phyloP scores from a whole-genome alignment of 2,329 filamentous ascomycete genomes.

The Geosmithia flava region DNA sequence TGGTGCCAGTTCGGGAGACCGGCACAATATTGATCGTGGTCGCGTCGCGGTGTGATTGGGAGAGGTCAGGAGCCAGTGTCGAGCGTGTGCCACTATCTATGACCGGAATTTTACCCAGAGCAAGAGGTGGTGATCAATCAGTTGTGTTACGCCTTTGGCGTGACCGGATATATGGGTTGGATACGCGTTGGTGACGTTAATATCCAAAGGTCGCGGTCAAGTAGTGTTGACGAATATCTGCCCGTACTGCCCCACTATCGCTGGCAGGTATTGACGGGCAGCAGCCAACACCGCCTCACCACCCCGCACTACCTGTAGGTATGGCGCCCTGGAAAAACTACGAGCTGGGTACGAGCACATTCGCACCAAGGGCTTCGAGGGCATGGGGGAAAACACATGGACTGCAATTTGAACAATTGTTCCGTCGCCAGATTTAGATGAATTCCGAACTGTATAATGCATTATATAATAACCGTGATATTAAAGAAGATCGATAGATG shows the following conservation, averaged over 20 bases:
- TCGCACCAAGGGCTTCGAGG: too few relatives aligned
- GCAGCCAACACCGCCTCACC: background rate
- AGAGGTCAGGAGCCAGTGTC: background rate
- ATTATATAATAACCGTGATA: too few relatives aligned
- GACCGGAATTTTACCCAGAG: background rate
- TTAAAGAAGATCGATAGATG: too few relatives aligned
- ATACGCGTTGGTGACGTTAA: background rate
- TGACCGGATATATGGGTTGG: background rate
- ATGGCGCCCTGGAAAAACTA: background rate
- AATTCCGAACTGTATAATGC: too few relatives aligned
- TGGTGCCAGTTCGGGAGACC: conserved; percentile 2
- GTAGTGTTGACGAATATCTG: background rate
- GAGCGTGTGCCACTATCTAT: background rate
- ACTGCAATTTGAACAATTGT: too few relatives aligned
- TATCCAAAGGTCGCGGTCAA: background rate
- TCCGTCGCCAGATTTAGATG: too few relatives aligned
- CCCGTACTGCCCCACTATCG: background rate
- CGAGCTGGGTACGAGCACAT: too few relatives aligned
- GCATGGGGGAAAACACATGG: too few relatives aligned
- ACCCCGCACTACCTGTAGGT: background rate
- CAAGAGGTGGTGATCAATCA: background rate
- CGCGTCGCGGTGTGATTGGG: background rate
- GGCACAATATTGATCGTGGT: background rate
- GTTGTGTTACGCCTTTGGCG: background rate
- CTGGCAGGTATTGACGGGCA: too few relatives aligned